Evolutionary conservation across 805 yeast species (phyloP).

Genomic region (Candida boidinii): DNA sequence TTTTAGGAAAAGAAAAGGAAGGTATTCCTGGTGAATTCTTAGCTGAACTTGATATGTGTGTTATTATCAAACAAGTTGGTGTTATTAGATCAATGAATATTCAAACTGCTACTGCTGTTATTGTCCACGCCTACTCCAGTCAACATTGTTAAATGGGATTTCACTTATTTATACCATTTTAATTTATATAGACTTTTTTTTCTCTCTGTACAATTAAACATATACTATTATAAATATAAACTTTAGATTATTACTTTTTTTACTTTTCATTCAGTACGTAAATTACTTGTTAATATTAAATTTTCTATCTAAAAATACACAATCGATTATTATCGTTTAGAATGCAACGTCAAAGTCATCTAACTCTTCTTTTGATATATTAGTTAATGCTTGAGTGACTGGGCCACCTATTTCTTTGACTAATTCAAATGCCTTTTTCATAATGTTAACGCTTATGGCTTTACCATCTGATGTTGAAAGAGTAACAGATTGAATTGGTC

Average conservation of each 20-base stretch:
- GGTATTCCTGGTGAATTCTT: conserved; percentile 85
- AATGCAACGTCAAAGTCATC: conserved; percentile 22
- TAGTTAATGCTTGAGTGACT: conserved; percentile 52
- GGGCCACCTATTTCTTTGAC: conserved; percentile 53
- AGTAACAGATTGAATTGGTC: conserved; percentile 68
- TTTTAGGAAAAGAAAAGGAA: conserved; percentile 81
- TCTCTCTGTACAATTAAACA: background rate
- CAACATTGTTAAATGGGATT: conserved; percentile 58
- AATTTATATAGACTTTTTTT: no score
- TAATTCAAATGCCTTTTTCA: conserved; percentile 48
- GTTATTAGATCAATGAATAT: conserved; percentile 93
- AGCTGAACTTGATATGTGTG: conserved; percentile 75
- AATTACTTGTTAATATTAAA: no score
- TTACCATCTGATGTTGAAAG: conserved; percentile 42
- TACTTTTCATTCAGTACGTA: no score
- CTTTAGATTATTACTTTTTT: no score
- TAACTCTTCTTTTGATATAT: conserved; percentile 30
- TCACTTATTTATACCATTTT: background rate
- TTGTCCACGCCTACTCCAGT: conserved; percentile 81
- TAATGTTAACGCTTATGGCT: conserved; percentile 41
- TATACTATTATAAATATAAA: no score
- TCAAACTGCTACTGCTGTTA: conserved; percentile 92
- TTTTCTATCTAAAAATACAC: no score
- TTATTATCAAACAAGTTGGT: conserved; percentile 88
- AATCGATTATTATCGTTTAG: no score